These are phyloP conservation scores for Rutstroemia sp. DNA, from an alignment of 2,329 filamentous ascomycete species.

Conservation along the genomic window DNA sequence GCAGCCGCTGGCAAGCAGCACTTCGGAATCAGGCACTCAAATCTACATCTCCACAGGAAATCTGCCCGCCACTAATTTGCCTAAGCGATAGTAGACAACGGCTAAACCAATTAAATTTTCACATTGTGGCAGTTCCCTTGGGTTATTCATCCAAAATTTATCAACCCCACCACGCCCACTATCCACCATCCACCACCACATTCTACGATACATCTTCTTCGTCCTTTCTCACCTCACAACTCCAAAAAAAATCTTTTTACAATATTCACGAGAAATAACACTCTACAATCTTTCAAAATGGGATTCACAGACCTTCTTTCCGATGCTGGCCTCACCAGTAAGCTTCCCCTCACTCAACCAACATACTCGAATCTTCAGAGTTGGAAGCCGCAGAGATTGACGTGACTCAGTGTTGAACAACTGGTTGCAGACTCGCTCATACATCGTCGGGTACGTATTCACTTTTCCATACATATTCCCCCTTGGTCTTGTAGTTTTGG, in stretches of 20 bases:
- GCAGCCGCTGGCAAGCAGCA: background rate
- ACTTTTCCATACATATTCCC: conserved; percentile 12
- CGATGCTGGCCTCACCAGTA: conserved; percentile 55
- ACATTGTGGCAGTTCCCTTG: conserved; percentile 3
- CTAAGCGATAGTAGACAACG: conserved; percentile 3
- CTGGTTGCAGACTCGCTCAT: conserved; percentile 69
- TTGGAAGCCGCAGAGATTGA: conserved; percentile 22
- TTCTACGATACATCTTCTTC: conserved; percentile 3
- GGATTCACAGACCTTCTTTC: conserved; percentile 62
- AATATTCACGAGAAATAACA: conserved; percentile 6
- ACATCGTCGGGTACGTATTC: conserved; percentile 70
- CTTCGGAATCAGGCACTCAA: background rate
- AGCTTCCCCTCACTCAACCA: conserved; percentile 22
- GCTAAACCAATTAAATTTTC: conserved; percentile 7
- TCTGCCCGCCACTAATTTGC: background rate
- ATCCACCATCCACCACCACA: conserved; percentile 3
- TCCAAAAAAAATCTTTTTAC: background rate
- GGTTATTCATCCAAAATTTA: conserved; percentile 9
- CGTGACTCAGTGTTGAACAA: conserved; percentile 55
- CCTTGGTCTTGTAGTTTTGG: conserved; percentile 11
- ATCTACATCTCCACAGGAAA: background rate
- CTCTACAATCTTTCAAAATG: conserved; percentile 37
- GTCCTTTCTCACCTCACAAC: background rate
- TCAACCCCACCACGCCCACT: conserved; percentile 4
- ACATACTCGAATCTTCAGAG: conserved; percentile 8